A percentile compares a stretch with the other conserved stretches of the same genome.
These are phyloP conservation scores for Tricharina praecox DNA, from an alignment of 495 filamentous ascomycete species.

Conservation along the genomic window DNA sequence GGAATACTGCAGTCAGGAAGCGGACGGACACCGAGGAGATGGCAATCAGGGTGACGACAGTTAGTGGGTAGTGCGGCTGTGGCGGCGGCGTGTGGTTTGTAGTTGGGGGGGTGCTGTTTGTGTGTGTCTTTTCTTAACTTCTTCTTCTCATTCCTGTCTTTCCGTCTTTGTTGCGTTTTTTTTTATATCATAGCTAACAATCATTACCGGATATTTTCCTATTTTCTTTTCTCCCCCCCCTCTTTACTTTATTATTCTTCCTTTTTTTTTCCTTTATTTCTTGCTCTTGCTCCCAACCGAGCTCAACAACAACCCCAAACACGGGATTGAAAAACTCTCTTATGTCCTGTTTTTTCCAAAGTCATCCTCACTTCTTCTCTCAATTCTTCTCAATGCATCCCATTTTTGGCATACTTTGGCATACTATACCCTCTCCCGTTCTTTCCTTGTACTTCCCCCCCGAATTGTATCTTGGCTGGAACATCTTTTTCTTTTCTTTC, in stretches of 20 bases:
- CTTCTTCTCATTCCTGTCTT: constrained; percentile 12
- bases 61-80: constrained; percentile 13
- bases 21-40: constrained; percentile 17
- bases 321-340: background rate
- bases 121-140: too few relatives aligned
- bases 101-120: too few relatives aligned
- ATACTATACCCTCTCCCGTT: background rate
- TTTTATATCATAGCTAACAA: background rate
- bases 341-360: background rate
- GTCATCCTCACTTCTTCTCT: constrained; percentile 9
- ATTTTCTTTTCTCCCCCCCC: background rate
- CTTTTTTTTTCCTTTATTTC: constrained; percentile 10
- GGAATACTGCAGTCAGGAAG: too few relatives aligned
- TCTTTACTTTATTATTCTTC: constrained; percentile 18
- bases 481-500: constrained; percentile 9
- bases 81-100: background rate
- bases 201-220: background rate
- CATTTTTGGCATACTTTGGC: constrained; percentile 4
- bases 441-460: background rate
- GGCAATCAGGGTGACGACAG: constrained; percentile 22
- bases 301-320: too few relatives aligned
- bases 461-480: background rate
- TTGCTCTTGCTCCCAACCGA: background rate
- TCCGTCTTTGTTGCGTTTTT: constrained; percentile 2
- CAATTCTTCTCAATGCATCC: background rate